Base-by-base conservation (phyloP, 805 yeast genomes). In the Lipomyces lipofer region DNA sequence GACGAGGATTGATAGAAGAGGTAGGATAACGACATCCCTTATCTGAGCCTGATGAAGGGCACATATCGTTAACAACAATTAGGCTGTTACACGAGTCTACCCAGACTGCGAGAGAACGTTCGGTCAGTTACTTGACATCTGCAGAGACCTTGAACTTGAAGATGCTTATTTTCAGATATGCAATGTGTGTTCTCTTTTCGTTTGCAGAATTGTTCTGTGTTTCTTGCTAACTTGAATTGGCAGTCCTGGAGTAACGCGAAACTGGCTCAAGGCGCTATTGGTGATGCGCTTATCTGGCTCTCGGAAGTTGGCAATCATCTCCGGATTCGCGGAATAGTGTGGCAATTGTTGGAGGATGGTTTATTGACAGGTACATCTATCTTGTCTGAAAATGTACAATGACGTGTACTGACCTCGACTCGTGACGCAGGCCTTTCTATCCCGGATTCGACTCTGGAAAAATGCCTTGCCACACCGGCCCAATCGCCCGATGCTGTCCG, bases 261-360 rank as follows among this genome's bases (percentile, higher is more conserved):
- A 22, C 42, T 50, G 5, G 24, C 50, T 3, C 28, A 33, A 10
- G 46, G 49, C 10, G 28, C 49, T 8, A 25, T 52, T 21, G 63
- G 63, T 4, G 49, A 60, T 43, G 72, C 70, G 3, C 44, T 69
- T 13, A 51, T 53, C 9, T 58, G 53, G 48, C 56, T 69, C n/a
- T 64, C 59, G 43, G 43, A 29, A 24, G 56, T 60, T 8, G 57
- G 54, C 17, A 64, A 64, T 42, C 30, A 48, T 19, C 39, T 48
- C 17, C 63, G 63, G 9, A 46, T 68, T 2, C 55, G 63, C 19
- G 47, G 43, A 21, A 52, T 56, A 5, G 51, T 56, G 21, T 68
- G 71, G 71, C 29, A 50, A 13, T 47, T 69, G 38, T 60, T 69
- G 21, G 69, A 68, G 44, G 28, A 52, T 24, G 33, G 50, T 13